These are phyloP conservation scores for Hyaloscypha bicolor DNA, from an alignment of 495 filamentous ascomycete species.

Conservation along the genomic window DNA sequence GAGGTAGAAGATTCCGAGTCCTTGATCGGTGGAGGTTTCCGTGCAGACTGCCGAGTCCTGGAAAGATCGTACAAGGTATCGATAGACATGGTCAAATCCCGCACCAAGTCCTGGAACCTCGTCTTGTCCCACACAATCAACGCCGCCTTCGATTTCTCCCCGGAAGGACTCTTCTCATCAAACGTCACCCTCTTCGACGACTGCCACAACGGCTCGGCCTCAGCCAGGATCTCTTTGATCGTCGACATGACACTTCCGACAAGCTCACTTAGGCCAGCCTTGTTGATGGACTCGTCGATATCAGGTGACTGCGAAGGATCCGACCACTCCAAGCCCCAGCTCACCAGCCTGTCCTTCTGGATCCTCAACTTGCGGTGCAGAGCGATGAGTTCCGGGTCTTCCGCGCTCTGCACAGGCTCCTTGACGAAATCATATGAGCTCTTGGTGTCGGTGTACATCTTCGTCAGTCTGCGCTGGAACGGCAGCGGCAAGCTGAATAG, in stretches of 20 bases:
- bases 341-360: constrained; percentile 75
- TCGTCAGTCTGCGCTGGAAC: constrained; percentile 74
- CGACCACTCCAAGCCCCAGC: constrained; percentile 92
- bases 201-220: constrained; percentile 78
- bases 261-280: constrained; percentile 82
- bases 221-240: constrained; percentile 83
- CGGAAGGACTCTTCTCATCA: constrained; percentile 43
- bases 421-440: constrained; percentile 82
- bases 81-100: constrained; percentile 80
- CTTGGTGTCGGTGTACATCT: constrained; percentile 92
- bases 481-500: constrained; percentile 44
- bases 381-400: constrained; percentile 56
- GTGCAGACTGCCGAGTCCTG: constrained; percentile 55
- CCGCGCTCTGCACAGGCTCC: constrained; percentile 62
- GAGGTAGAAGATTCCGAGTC: constrained; percentile 16
- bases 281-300: constrained; percentile 82
- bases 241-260: constrained; percentile 87
- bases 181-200: constrained; percentile 35
- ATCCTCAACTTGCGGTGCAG: constrained; percentile 61
- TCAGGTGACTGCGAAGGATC: constrained; percentile 64
- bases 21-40: constrained; percentile 20
- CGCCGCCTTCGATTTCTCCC: constrained; percentile 24
- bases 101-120: constrained; percentile 68
- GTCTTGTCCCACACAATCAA: constrained; percentile 59
- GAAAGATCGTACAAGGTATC: constrained; percentile 90